Evolutionary conservation across 2,329 filamentous ascomycete genomes (phyloP).

Genomic region (Penicillium rolfsii): DNA sequence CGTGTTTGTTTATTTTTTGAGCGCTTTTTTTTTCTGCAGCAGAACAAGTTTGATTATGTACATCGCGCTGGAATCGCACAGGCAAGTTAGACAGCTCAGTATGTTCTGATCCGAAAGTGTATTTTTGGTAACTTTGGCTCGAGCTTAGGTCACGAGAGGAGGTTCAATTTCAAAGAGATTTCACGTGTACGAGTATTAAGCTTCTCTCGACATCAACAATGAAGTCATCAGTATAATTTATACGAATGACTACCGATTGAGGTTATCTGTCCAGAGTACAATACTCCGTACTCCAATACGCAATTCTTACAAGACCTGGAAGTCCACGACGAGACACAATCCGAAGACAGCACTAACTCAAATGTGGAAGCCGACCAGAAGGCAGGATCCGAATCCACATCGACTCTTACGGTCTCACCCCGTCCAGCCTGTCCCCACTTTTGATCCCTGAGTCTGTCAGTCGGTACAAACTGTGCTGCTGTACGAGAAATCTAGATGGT

Average conservation of each 20-base stretch:
- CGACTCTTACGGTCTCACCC: background rate
- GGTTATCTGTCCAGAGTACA: too few relatives aligned
- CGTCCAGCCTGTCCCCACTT: background rate
- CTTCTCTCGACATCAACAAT: background rate
- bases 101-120: background rate
- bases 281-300: background rate
- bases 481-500: too few relatives aligned
- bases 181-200: background rate
- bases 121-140: background rate
- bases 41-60: too few relatives aligned
- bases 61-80: too few relatives aligned
- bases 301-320: background rate
- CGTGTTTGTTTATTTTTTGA: conserved; percentile 29
- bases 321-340: background rate
- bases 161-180: background rate
- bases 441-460: background rate
- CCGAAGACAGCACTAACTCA: conserved; percentile 6
- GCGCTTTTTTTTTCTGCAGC: too few relatives aligned
- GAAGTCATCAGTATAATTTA: background rate
- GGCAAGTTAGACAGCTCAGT: too few relatives aligned
- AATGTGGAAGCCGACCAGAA: conserved; percentile 13
- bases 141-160: background rate
- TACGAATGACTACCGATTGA: too few relatives aligned
- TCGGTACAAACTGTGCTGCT: too few relatives aligned
- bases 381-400: conserved; percentile 1